Conservation (phyloP, 2,329 filamentous ascomycete genomes). For the Penicillium sp. region DNA sequence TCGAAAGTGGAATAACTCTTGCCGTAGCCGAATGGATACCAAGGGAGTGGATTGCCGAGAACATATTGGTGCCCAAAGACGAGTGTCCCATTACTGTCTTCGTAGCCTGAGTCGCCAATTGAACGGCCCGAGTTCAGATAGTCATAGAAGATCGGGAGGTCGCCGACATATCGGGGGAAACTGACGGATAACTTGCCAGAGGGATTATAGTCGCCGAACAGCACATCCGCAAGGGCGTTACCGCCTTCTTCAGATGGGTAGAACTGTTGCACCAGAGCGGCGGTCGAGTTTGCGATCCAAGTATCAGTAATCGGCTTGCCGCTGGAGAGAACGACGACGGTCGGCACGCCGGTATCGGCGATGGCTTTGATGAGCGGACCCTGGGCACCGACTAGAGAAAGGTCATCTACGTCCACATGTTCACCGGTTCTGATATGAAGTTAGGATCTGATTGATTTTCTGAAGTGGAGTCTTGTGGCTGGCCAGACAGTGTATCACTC, state of each 20-base stretch:
- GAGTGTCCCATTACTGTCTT: constrained; percentile 62
- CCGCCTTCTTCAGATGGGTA: constrained; percentile 73
- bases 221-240: constrained; percentile 66
- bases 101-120: constrained; percentile 57
- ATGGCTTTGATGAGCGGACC: constrained; percentile 67
- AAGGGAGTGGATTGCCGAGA: constrained; percentile 60
- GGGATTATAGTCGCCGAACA: constrained; percentile 68
- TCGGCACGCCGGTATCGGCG: constrained; percentile 68
- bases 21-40: constrained; percentile 70
- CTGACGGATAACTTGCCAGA: constrained; percentile 68
- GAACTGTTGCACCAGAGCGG: constrained; percentile 73
- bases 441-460: constrained; percentile 1
- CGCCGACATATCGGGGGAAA: constrained; percentile 69
- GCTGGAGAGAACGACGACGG: constrained; percentile 68
- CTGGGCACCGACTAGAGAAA: constrained; percentile 73
- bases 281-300: constrained; percentile 69
- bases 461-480: neutral
- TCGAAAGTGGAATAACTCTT: constrained; percentile 67
- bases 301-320: constrained; percentile 74
- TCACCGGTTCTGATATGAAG: constrained; percentile 60
- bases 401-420: constrained; percentile 67
- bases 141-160: constrained; percentile 71
- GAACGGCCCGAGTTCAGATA: constrained; percentile 68
- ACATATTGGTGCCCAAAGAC: constrained; percentile 69
- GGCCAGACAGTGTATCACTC: constrained; percentile 11